Percentiles rank a stretch among this genome's conserved stretches.
phyloP scores from a whole-genome alignment of 495 filamentous ascomycete genomes.

The Xylona heveae region DNA sequence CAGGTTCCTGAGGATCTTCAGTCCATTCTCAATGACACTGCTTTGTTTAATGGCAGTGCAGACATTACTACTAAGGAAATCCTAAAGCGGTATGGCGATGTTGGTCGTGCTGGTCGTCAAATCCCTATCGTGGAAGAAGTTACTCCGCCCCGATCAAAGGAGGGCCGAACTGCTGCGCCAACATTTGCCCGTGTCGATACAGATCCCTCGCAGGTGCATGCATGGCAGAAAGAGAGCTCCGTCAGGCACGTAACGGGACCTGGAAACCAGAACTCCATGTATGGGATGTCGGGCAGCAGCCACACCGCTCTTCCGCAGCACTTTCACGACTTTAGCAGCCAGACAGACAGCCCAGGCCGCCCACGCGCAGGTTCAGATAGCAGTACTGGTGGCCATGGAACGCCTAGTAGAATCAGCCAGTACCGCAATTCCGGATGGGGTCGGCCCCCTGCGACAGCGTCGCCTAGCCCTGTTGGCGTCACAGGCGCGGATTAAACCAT shows the following conservation, averaged over 20 bases:
- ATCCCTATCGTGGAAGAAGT: neutral
- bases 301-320: too few relatives aligned
- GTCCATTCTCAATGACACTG: constrained; percentile 61
- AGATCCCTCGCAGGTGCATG: constrained; percentile 45
- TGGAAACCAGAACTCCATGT: too few relatives aligned
- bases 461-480: too few relatives aligned
- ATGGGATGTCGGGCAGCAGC: too few relatives aligned
- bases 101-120: constrained; percentile 31
- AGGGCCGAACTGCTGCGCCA: constrained; percentile 25
- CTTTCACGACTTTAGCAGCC: too few relatives aligned
- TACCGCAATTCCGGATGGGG: too few relatives aligned
- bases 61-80: constrained; percentile 97
- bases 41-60: constrained; percentile 54
- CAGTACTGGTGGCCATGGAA: too few relatives aligned
- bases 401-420: too few relatives aligned
- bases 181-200: constrained; percentile 49
- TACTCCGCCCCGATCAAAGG: constrained; percentile 19
- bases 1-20: constrained; percentile 87
- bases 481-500: too few relatives aligned
- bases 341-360: too few relatives aligned
- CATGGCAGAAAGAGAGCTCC: constrained; percentile 64
- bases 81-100: constrained; percentile 67
- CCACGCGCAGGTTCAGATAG: too few relatives aligned
- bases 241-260: constrained; percentile 58
- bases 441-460: too few relatives aligned